Evolutionary conservation across 2,329 filamentous ascomycete genomes (phyloP), one percentile per base, ranked within the genome.

Genomic region (Graphium sp.): DNA sequence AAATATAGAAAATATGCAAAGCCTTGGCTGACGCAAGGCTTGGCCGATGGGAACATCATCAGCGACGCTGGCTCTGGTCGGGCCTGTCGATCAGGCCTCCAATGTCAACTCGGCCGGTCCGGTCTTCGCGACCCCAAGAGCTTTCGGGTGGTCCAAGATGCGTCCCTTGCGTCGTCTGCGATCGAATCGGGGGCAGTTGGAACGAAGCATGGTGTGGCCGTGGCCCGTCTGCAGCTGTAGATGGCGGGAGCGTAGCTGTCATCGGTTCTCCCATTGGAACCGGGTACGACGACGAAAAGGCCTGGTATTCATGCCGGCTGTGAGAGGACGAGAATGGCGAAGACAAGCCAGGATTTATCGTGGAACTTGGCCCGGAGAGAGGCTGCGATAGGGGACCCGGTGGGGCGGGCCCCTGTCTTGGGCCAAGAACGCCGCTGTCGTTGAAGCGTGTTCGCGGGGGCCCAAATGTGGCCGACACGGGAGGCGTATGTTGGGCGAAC

Each of bases 41-140:
- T n/a, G n/a, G n/a, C n/a, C n/a, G n/a, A n/a, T n/a, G n/a, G n/a
- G n/a, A n/a, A n/a, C n/a, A n/a, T n/a, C 13, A n/a, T 31, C 17
- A 20, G 14, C 12, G 29, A 13, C 18, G 26, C 35, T 37, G 45
- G 26, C 38, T 45, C 21, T 37, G 55, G 39, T 61, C 61, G 15
- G 63, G 59, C 46, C 58, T 66, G 37, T 70, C 71, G 41, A 78
- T 66, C 41, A 70, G 55, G 2, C 68, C 69, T 8, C 60, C 65
- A 35, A 75, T 74, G 39, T 71, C 67, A 27, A 74, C 61, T 11
- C 70, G 60, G 21, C 26, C 16, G 3, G 26, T 7, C 12, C 26
- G 16, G 18, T 32, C 30, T 10, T 28, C 16, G 7, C 25, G 16
- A 14, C 25, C 7, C 19, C n/a, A 18, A 13, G 13, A 8, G 3